Evolutionary conservation across 1,284 basidiomycete species (phyloP), one percentile per base, ranked within the genome.

Genomic region (Cystobasidium pallidum): DNA sequence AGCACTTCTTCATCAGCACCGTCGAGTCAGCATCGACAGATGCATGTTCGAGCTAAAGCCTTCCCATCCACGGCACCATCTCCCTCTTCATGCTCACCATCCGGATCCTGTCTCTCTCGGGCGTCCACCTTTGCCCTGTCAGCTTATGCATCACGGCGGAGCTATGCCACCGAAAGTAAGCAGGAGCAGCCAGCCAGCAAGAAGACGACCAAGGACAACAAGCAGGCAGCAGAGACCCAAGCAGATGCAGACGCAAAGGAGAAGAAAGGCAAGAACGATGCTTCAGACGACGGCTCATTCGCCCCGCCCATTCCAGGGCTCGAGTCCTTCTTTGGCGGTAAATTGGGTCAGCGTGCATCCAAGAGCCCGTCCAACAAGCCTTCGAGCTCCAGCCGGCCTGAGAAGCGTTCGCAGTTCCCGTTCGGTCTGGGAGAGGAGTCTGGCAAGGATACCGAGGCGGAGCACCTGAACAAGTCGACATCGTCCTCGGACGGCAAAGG

Each of bases 261-360:
- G 13, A 47, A 19, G 19, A 62, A 55, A 19, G 34, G 43, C 36
- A 66, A 55, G 51, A 26, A 59, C 17, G 91, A 1, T 92, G 91
- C 81, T 90, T 92, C 74, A 90, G 92, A 76, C 54, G 30, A 57
- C n/a, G 36, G 26, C 30, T 32, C 4, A 2, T 32, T 26, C 30
- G 51, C 49, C 90, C 89, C 61, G n/a, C 68, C 68, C 39, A 62
- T 71, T 11, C 43, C 52, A 49, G 76, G 71, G n/a, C 65, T 78
- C 36, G 76, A 77, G 21, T 75, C 75, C 70, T 77, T 78, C 73
- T 78, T 78, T 49, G 73, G 73, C 30, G 76, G 76, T 43, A 62
- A 34, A 59, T 54, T 2, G 58, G 45, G n/a, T 70, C 66, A n/a
- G 73, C 68, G 15, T 61, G 70, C 17, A 24, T 62, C 41, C 55